Evolutionary conservation across 2,329 filamentous ascomycete genomes (phyloP), one percentile per base, ranked within the genome.

Genomic region (Ascomycota sp.): DNA sequence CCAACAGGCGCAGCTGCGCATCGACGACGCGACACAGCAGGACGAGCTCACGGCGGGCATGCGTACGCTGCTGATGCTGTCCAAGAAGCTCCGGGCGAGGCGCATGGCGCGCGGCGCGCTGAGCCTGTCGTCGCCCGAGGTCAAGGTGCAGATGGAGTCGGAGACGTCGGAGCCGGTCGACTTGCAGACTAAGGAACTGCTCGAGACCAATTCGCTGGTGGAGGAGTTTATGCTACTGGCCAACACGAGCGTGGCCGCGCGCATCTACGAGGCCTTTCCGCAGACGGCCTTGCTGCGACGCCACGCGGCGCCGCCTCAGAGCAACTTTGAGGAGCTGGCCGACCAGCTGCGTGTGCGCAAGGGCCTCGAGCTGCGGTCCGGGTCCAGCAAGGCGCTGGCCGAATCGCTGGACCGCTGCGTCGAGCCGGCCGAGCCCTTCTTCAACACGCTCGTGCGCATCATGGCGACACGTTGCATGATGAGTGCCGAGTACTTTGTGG

Each of bases 221-320:
- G 89, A 98, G 49, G 89, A 98, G 50, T 95, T 98, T 63, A 98
- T 98, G 89, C 63, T 98, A 46, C 78, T 95, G 50, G 91, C 89
- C 61, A 98, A 98, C 56, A 83, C 82, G 45, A 86, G 77, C 41
- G 91, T 98, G 20, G 89, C 86, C 6, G 68, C 73, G 39, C 86
- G 82, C 51, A 91, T 92, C 46, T 82, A 92, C 56, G 69, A 79
- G 29, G 74, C 83, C 3, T 95, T 94, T 54, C 86, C 89, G 0
- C 86, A 98, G 53, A 95, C 85, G 0, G 89, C 89, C 29, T 74
- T 98, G 42, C 70, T 98, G 11, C 80, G 86, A 37, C 79, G 89
- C 34, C 89, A 98, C 63, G 83, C 69, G 12, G 74, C 86, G 10
- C 89, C 91, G 4, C 89, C 89, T 7, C 86, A 86, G 46, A 83